Conservation (phyloP, 2,329 filamentous ascomycete species). For the Nigrospora osmanthi region DNA sequence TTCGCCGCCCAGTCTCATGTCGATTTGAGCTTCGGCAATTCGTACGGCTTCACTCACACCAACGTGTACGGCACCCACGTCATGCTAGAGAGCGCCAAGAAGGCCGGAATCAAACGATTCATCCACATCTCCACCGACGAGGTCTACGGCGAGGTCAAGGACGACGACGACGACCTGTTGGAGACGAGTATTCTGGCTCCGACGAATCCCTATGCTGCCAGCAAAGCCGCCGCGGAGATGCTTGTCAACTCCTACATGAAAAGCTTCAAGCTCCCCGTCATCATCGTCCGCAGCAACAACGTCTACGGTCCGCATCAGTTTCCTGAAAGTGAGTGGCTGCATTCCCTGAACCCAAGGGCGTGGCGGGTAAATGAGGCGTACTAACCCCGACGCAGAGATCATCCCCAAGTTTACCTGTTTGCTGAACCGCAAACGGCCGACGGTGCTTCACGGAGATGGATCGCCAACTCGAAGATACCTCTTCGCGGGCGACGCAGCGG, state of each 20-base stretch:
- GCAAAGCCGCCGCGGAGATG: constrained; percentile 79
- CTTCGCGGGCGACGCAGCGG: constrained; percentile 70
- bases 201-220: constrained; percentile 75
- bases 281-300: constrained; percentile 77
- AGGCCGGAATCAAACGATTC: constrained; percentile 63
- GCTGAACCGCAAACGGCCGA: constrained; percentile 55
- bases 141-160: constrained; percentile 73
- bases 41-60: constrained; percentile 71
- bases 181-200: constrained; percentile 70
- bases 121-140: constrained; percentile 81
- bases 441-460: constrained; percentile 71
- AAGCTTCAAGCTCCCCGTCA: constrained; percentile 72
- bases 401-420: constrained; percentile 77
- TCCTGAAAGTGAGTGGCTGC: constrained; percentile 59
- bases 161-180: constrained; percentile 61
- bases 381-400: constrained; percentile 50
- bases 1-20: constrained; percentile 85
- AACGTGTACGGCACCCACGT: constrained; percentile 84
- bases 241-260: constrained; percentile 80
- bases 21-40: constrained; percentile 75
- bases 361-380: not conserved
- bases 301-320: constrained; percentile 81
- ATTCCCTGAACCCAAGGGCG: not conserved
- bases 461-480: constrained; percentile 68
- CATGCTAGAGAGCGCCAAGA: constrained; percentile 68